phyloP scores from a whole-genome alignment of 345 rosid species.

The Salix exigua region DNA sequence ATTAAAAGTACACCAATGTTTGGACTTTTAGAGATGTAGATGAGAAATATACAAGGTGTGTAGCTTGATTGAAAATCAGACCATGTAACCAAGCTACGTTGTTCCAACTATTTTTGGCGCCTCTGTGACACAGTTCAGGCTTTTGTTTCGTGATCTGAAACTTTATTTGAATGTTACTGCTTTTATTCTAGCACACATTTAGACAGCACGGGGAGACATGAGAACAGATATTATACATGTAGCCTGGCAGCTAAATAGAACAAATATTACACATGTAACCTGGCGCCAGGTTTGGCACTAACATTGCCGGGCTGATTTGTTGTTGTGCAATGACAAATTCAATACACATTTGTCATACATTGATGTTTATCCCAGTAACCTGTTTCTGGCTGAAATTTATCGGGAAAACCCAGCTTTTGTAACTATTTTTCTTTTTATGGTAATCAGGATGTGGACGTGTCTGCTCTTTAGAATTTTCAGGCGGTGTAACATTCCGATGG shows the following conservation, averaged over 20 bases:
- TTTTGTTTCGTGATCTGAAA: neutral
- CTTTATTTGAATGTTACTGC: neutral
- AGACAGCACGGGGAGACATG: neutral
- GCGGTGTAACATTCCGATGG: constrained; percentile 70
- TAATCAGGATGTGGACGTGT: constrained; percentile 82
- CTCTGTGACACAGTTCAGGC: neutral
- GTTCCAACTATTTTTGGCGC: neutral
- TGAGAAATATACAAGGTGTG: neutral
- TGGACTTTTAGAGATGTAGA: neutral
- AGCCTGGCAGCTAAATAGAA: neutral
- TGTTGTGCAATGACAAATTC: neutral
- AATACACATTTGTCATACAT: neutral
- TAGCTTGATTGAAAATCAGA: neutral
- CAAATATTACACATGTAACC: neutral
- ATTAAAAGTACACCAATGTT: neutral
- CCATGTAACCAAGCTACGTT: neutral
- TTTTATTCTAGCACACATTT: neutral
- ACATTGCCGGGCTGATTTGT: neutral
- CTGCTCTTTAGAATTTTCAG: constrained; percentile 68
- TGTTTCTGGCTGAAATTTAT: no score
- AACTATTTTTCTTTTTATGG: neutral
- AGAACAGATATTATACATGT: neutral
- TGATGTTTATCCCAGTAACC: neutral
- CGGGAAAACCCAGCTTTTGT: no score
- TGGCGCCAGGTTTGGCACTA: neutral